Evolutionary conservation across 495 filamentous ascomycete genomes (phyloP).

Genomic region (Aspergillus carlsbadensis): DNA sequence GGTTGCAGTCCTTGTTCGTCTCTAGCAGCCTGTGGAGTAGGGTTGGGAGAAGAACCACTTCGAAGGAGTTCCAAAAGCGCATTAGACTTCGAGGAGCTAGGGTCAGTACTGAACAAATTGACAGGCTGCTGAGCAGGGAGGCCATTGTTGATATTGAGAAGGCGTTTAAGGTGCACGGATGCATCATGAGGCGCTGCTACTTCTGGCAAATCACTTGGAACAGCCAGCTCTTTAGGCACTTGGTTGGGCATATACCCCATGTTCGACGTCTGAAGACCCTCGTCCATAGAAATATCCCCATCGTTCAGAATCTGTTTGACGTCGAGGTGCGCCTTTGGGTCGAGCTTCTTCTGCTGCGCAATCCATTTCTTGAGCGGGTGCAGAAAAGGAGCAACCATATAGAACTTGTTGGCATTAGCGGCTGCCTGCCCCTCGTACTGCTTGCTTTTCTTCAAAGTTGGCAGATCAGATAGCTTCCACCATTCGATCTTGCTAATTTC

Average conservation of each 20-base stretch:
- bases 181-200: conserved; percentile 45
- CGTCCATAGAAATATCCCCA: conserved; percentile 40
- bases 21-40: conserved; percentile 30
- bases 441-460: conserved; percentile 70
- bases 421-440: conserved; percentile 51
- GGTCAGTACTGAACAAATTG: conserved; percentile 14
- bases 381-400: conserved; percentile 96
- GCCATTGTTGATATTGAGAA: conserved; percentile 59
- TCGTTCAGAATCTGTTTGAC: conserved; percentile 23
- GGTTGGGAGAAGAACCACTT: conserved; percentile 44
- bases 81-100: conserved; percentile 43
- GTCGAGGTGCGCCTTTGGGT: conserved; percentile 37
- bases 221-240: conserved; percentile 19
- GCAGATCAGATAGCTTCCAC: conserved; percentile 86
- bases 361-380: conserved; percentile 89
- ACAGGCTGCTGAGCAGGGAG: conserved; percentile 13
- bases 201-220: conserved; percentile 44
- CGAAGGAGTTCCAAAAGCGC: conserved; percentile 60
- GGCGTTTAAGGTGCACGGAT: conserved; percentile 60
- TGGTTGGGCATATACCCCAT: conserved; percentile 20
- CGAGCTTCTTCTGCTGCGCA: conserved; percentile 70
- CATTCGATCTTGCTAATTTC: conserved; percentile 96
- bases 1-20: conserved; percentile 46
- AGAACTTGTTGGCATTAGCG: conserved; percentile 80
- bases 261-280: conserved; percentile 18